Evolutionary conservation across 1,139 yeast species (phyloP), one percentile per base, ranked within the genome.

Genomic region (Yamadazyma dendronema): DNA sequence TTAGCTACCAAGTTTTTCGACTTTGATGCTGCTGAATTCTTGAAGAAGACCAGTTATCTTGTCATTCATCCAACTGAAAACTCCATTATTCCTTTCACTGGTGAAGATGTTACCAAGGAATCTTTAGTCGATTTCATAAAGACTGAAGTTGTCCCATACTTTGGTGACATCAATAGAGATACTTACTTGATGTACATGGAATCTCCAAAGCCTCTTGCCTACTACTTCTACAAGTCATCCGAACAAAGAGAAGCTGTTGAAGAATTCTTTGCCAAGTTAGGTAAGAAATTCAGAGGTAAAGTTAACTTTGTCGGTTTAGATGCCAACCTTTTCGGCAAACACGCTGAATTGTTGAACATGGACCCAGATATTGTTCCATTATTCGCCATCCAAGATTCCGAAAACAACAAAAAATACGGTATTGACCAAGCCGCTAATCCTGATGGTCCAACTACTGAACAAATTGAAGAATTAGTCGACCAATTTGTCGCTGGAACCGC

Each of bases 251-350:
- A 67, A 30, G 72, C 69, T 23, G 74, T 78, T 47, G 67, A 67
- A 38, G 70, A 72, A 31, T 59, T 67, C 35, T 74, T 90, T 57
- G 65, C 58, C 46, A 74, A 79, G 41, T 67, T 86, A 57, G 95
- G 90, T 51, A 81, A 82, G 65, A 67, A 77, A 58, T 70, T 75
- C 68, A 80, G 90, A 72, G 96, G 96, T 51, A 74, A 78, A 60
- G 62, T 90, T 50, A 86, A 85, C 71, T 82, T 94, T 61, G 97
- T 86, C 50, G 90, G 89, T 59, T 74, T 92, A 55, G 94, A 92
- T 57, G 95, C 96, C 41, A 59, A 70, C 42, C 70, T 72, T 56
- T 94, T 68, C 58, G 97, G 97, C 50, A 80, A 79, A 67, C 97
- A 92, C 58, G 97, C 97, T 42, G 85, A 78, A 55, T 79, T 83